Evolutionary conservation across 2,329 filamentous ascomycete species (phyloP).

Genomic region (Graphilbum fragrans): DNA sequence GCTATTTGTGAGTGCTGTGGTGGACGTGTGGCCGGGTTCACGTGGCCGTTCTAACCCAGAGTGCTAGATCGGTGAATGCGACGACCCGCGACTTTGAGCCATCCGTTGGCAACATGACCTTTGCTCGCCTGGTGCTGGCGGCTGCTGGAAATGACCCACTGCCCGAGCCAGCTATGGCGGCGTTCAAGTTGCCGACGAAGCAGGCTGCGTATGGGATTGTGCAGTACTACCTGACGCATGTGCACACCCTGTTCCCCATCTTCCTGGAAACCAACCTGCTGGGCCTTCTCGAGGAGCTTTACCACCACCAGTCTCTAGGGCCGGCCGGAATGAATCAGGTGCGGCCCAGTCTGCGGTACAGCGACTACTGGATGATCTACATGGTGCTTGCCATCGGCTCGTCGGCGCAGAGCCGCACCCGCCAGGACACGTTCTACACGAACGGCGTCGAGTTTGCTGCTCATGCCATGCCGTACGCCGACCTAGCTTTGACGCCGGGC

Average conservation of each 20-base stretch:
- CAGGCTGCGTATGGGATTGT: constrained; percentile 57
- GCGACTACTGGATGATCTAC: constrained; percentile 77
- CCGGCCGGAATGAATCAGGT: constrained; percentile 15
- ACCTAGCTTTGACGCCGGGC: constrained; percentile 74
- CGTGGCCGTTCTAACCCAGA: background rate
- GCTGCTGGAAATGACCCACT: constrained; percentile 64
- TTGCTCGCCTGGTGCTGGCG: constrained; percentile 78
- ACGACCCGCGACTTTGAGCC: constrained; percentile 90
- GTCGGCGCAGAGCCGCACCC: constrained; percentile 57
- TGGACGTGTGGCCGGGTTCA: background rate
- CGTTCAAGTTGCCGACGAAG: constrained; percentile 52
- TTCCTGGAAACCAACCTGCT: constrained; percentile 73
- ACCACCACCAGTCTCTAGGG: constrained; percentile 48
- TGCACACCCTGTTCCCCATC: constrained; percentile 70
- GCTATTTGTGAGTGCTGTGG: constrained; percentile 65
- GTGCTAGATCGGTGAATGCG: constrained; percentile 74
- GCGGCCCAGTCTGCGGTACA: constrained; percentile 43
- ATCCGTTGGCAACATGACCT: constrained; percentile 80
- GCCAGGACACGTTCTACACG: constrained; percentile 50
- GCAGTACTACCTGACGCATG: constrained; percentile 73
- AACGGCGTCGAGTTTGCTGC: constrained; percentile 44
- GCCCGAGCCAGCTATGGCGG: constrained; percentile 44
- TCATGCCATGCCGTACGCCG: constrained; percentile 62
- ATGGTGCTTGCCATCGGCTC: constrained; percentile 82
- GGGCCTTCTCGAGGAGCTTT: constrained; percentile 69